Evolutionary conservation across 2,329 filamentous ascomycete genomes (phyloP), one percentile per base, ranked within the genome.

Genomic region (Monilinia laxa): DNA sequence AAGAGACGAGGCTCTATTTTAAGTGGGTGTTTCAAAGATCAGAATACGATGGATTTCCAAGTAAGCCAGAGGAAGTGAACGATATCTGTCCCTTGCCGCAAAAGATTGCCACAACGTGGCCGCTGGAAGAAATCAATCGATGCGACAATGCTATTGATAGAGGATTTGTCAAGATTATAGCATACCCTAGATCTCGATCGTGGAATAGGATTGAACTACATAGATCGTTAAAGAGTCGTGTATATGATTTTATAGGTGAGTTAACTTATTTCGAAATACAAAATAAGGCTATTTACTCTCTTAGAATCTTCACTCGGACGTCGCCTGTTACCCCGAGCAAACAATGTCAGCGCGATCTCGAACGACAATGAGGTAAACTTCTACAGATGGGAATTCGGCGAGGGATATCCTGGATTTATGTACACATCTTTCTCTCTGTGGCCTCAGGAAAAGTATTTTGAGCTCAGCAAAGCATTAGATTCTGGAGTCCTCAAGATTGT

Each of bases 301-400:
- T 16, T 57, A 57, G 54, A 57, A 40, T 57, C 54, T 16, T 57
- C 35, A 28, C 54, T 57, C n/a, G 35, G 35, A 25, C 54, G n/a
- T 42, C 12, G 12, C 10, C 54, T 42, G 6, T 25, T 25, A 18
- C 6, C n/a, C 25, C 35, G n/a, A 53, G 1, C 23, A 53, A 18
- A 2, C 9, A 23, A 12, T 14, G 2, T 25, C 10, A 42, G 54
- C 40, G 12, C 54, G 7, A 20, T 25, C n/a, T 42, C 12, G 3
- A 57, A 57, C 40, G 35, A 57, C 12, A 2, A 42, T 12, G 20
- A 40, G 6, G 14, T 25, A 3, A 57, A 57, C 16, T 42, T 42
- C 12, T 57, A 57, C n/a, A 10, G 54, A 25, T 57, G 54, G 54
- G 5, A 57, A 31, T 57, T 42, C n/a, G 25, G 54, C n/a, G 35